These are phyloP conservation scores for Alternaria hordeiaustralica DNA, from an alignment of 2,329 filamentous ascomycete genomes.

Conservation along the genomic window DNA sequence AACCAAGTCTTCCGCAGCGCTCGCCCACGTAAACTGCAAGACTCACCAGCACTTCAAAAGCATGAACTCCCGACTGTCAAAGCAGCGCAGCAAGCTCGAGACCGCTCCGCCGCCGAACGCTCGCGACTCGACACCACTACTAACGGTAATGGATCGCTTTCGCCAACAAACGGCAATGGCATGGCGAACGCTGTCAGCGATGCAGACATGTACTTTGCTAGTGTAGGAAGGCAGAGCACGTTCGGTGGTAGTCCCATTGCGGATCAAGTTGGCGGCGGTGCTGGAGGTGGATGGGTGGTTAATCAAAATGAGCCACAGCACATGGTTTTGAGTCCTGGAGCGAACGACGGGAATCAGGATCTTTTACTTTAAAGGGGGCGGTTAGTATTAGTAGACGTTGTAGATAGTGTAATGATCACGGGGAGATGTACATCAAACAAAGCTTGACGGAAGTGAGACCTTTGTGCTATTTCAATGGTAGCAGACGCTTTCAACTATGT, in stretches of 20 bases:
- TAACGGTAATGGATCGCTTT: conserved; percentile 34
- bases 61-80: conserved; percentile 66
- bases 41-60: conserved; percentile 85
- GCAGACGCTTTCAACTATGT: not conserved
- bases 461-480: not conserved
- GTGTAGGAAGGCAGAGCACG: conserved; percentile 49
- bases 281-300: conserved; percentile 46
- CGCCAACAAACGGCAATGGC: conserved; percentile 49
- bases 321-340: conserved; percentile 37
- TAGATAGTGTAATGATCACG: conserved; percentile 4
- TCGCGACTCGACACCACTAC: conserved; percentile 34
- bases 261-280: conserved; percentile 26
- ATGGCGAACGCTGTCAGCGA: conserved; percentile 78
- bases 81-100: conserved; percentile 48
- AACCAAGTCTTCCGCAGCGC: conserved; percentile 95
- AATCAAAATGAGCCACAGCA: conserved; percentile 45
- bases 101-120: conserved; percentile 42
- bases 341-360: conserved; percentile 40
- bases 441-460: not conserved
- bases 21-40: conserved; percentile 76
- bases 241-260: conserved; percentile 45
- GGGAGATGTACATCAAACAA: not conserved
- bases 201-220: conserved; percentile 88
- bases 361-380: conserved; percentile 28
- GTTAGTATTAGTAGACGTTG: not conserved